Conservation (phyloP, 805 yeast genomes). For the Yarrowia sp. region DNA sequence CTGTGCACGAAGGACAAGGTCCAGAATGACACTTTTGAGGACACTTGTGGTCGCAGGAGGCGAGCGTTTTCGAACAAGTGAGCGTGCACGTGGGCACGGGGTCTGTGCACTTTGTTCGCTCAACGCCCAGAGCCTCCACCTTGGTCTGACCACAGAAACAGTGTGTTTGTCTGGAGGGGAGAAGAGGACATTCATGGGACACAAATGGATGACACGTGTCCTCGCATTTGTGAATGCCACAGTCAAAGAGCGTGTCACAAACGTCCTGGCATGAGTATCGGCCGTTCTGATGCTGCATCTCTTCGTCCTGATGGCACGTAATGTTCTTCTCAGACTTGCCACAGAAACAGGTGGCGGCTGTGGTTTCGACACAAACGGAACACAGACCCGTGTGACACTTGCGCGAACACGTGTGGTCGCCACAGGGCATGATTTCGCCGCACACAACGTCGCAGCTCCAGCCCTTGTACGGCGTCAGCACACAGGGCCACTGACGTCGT, state of each 20-base stretch:
- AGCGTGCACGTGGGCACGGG: constrained; percentile 72
- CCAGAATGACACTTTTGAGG: constrained; percentile 72
- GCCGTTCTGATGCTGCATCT: neutral
- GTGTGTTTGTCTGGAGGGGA: constrained; percentile 56
- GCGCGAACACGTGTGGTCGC: constrained; percentile 59
- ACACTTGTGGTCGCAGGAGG: constrained; percentile 70
- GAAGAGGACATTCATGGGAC: constrained; percentile 52
- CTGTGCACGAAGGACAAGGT: constrained; percentile 64
- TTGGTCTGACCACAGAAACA: constrained; percentile 79
- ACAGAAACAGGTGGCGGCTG: constrained; percentile 66
- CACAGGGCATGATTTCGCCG: constrained; percentile 62
- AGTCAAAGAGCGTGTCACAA: constrained; percentile 53
- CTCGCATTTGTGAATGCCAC: constrained; percentile 58
- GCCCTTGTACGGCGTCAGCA: constrained; percentile 65
- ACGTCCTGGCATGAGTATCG: constrained; percentile 43
- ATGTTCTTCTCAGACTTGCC: constrained; percentile 46
- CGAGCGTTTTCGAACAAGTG: constrained; percentile 56
- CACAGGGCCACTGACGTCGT: constrained; percentile 65
- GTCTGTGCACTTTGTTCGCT: constrained; percentile 63
- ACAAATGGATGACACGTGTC: constrained; percentile 53
- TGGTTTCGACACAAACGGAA: constrained; percentile 58
- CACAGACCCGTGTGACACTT: constrained; percentile 81
- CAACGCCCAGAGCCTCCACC: constrained; percentile 39
- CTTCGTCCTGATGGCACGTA: constrained; percentile 28
- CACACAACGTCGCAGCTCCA: constrained; percentile 68